Evolutionary conservation across 768 basidiomycete genomes (phyloP), one percentile per base, ranked within the genome.

Genomic region (Leucocoprinus leucothites): DNA sequence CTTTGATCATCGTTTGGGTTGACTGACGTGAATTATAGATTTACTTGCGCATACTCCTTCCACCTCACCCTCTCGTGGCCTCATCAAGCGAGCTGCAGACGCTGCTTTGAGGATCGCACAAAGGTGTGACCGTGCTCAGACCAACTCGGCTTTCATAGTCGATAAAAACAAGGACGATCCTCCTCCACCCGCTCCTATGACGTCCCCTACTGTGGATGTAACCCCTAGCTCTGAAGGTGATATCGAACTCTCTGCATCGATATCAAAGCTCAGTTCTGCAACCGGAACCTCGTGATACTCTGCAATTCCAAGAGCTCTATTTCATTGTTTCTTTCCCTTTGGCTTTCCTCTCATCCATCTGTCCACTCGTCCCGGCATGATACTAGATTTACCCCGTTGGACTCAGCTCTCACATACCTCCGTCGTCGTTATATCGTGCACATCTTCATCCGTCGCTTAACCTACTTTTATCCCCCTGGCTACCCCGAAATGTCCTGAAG

Each of bases 101-200:
- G 77, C 74, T 45, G 81, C 85, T 22, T 60, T 69, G 35, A 71
- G 81, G n/a, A 82, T 87, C 48, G 85, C 86, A 38, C 66, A 72
- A 63, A 77, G 78, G 58, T 86, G 86, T 57, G 80, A 87, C 61
- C 73, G 72, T 18, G 84, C 82, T 14, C 85, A 87, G 64, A 75
- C 69, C 46, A 84, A 85, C 58, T 66, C 69, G 11, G 69, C 70
- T 8, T 73, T 74, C 43, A 55, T 55, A 9, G 18, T 55, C 21
- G 46, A 48, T 25, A 48, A 19, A 11, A 31, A 13, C 13, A 5
- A 34, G 6, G 13, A 34, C 5, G 31, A 6, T 34, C 31, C 31
- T 34, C 5, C 5, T 6, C 31, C 31, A 6, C 6, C 31, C 16
- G 51, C 22, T 8, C 19, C 42, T 14, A 7, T 8, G 3, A 9